Base-by-base conservation (phyloP, 257 asterid species). In the Jacaranda mimosifolia region DNA sequence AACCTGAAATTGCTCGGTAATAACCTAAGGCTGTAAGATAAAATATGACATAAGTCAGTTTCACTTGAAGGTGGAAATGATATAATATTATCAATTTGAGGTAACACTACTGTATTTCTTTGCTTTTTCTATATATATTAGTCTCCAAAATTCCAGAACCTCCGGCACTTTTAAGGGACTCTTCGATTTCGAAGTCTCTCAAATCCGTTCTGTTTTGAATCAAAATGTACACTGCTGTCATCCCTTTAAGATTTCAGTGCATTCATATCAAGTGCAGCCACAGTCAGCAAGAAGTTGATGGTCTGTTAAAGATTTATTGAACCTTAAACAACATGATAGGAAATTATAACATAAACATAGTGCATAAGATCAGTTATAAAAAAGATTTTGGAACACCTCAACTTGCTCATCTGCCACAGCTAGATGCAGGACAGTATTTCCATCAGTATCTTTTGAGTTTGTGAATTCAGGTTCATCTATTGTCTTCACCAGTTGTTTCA, bases 361-460 rank as follows among this genome's bases (percentile, higher is more conserved):
- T 19, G 7, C n/a, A 0, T 13, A 12, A 62, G 14, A 62, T 58
- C 38, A 32, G 14, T 58, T 21, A 58, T 9, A 19, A 26, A 9
- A 0, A 3, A 35, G 3, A 35, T 12, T 62, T 26, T 26, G 42
- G 14, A 1, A 26, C 1, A 42, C 6, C 6, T 5, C 9, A 42
- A 42, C 46, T 5, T 5, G 9, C 6, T 9, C 4, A 5, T 42
- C 9, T 5, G 46, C 32, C 32, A 26, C 32, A 26, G 32, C 32
- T 26, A 26, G 2, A 26, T 26, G 32, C 32, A 26, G 32, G 32
- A 26, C 32, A 26, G 32, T 26, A 26, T 26, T 26, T 26, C 32
- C 32, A 26, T 26, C 32, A 35, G 3, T 19, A 52, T 86, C 86
- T 68, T 15, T 86, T 0, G 82, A 62, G 75, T 84, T 79, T 0